Percentiles rank a stretch among this genome's conserved stretches.
Evolutionary conservation across 352 stramenopile species (phyloP).

Genomic region (Phytophthora rubi): DNA sequence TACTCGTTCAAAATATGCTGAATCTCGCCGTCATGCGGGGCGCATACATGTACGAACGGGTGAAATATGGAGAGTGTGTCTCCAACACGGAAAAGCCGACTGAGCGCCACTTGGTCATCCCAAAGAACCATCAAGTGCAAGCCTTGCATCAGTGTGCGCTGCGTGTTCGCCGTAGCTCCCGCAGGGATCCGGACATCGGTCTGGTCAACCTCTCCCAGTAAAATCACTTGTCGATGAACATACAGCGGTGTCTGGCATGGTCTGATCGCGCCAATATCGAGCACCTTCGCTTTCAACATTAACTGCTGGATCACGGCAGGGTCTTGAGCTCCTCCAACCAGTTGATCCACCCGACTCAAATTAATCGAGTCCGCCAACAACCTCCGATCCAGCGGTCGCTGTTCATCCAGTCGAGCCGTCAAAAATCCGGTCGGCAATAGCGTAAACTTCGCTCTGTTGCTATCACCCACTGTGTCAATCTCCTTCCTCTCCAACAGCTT

Average conservation of each 20-base stretch:
- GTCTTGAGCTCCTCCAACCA: conserved; percentile 26
- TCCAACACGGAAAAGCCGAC: conserved; percentile 60
- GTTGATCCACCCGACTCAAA: conserved; percentile 35
- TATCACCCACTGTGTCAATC: conserved; percentile 7
- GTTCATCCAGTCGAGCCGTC: conserved; percentile 37
- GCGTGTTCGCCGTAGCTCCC: conserved; percentile 15
- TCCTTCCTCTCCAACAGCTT: conserved; percentile 66
- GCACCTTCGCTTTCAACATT: conserved; percentile 50
- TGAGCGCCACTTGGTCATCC: conserved; percentile 75
- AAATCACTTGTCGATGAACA: conserved; percentile 67
- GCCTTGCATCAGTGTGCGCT: conserved; percentile 24
- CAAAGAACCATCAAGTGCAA: conserved; percentile 69
- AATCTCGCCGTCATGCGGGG: conserved; percentile 53
- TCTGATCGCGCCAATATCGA: conserved; percentile 74
- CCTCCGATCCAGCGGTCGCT: conserved; percentile 29
- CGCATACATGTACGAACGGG: conserved; percentile 66
- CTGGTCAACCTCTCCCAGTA: conserved; percentile 48
- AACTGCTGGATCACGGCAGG: conserved; percentile 43
- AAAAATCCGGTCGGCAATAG: conserved; percentile 53
- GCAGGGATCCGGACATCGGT: not conserved
- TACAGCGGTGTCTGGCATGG: conserved; percentile 62
- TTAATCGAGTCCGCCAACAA: conserved; percentile 32
- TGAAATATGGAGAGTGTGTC: conserved; percentile 67
- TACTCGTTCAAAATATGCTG: conserved; percentile 64
- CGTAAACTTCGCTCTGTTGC: conserved; percentile 25